Evolutionary conservation across 192 early-diverging fungal genomes (phyloP).

Genomic region (Gonapodya prolifera): DNA sequence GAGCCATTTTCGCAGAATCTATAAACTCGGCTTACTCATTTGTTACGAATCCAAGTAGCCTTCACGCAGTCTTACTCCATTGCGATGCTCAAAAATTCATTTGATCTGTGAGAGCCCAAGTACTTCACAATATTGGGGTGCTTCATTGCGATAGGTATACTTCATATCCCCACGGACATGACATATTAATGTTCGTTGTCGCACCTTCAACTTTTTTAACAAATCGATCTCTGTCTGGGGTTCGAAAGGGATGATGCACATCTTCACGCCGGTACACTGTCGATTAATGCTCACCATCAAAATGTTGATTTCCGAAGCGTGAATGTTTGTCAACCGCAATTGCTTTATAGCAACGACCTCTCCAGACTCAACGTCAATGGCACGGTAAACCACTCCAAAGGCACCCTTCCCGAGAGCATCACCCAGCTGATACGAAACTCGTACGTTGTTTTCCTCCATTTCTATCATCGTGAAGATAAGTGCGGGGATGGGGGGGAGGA

Average conservation of each 20-base stretch:
- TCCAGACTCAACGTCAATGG: conserved; percentile 25
- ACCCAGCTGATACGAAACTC: not conserved
- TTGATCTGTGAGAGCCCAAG: conserved; percentile 23
- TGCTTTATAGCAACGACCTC: conserved; percentile 34
- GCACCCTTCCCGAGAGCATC: conserved; percentile 13
- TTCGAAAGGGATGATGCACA: not conserved
- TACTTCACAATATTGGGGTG: conserved; percentile 38
- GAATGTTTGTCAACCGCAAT: conserved; percentile 20
- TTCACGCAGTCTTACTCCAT: conserved; percentile 30
- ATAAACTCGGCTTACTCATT: not conserved
- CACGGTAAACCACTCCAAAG: conserved; percentile 28
- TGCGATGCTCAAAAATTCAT: conserved; percentile 26
- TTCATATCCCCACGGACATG: not conserved
- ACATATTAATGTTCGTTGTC: not conserved
- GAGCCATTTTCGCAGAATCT: conserved; percentile 64
- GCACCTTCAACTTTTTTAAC: conserved; percentile 30
- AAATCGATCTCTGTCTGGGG: conserved; percentile 31
- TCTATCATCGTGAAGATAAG: not conserved
- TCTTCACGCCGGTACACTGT: not conserved
- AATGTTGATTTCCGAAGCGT: conserved; percentile 14
- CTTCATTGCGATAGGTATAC: conserved; percentile 9
- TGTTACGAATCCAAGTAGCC: no score
- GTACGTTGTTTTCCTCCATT: not conserved
- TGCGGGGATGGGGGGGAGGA: not conserved
- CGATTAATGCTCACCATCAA: conserved; percentile 23